Evolutionary conservation across 768 basidiomycete species (phyloP), one percentile per base, ranked within the genome.

Genomic region (Lactifluus rugatus): DNA sequence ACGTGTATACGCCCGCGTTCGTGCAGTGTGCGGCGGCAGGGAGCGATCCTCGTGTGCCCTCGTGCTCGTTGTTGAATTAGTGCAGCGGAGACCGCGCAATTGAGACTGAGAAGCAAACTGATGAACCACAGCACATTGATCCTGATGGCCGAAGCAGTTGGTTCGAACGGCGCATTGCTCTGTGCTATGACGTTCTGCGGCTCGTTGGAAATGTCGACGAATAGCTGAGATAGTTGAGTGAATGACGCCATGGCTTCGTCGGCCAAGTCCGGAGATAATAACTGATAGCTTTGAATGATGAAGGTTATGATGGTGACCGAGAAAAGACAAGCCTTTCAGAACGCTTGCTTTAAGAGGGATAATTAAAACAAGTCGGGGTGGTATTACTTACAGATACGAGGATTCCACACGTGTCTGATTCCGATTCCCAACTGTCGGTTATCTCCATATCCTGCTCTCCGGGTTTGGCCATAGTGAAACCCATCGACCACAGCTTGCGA

Each of bases 201-300:
- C 45, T 14, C 53, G 8, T 44, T 51, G 28, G 61, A 51, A 32
- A 51, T 46, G 3, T 31, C 34, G 39, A 23, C 28, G 23, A 56
- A 41, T 39, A 56, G 60, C 6, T 28, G 32, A 62, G 61, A 37
- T 28, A 62, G 28, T 45, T 63, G 62, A 10, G 50, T 25, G 34
- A 47, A n/a, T 2, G 39, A 46, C 13, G 26, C 36, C 1, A 19
- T 47, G n/a, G 48, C 52, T 1, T 8, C 54, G 25, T 48, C 49
- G 23, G 31, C 26, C 21, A 49, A 48, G 34, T 62, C 39, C 8
- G 42, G 48, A 17, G 48, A 13, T 42, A 62, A 45, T 5, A 45
- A 11, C 10, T 37, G 14, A 39, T 44, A 44, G 52, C 60, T 44
- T 28, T 56, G 54, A 21, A 57, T 21, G 8, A 52, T 25, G 45